Evolutionary conservation across 2,329 filamentous ascomycete genomes (phyloP).

Genomic region (Domatiomyces globalis): DNA sequence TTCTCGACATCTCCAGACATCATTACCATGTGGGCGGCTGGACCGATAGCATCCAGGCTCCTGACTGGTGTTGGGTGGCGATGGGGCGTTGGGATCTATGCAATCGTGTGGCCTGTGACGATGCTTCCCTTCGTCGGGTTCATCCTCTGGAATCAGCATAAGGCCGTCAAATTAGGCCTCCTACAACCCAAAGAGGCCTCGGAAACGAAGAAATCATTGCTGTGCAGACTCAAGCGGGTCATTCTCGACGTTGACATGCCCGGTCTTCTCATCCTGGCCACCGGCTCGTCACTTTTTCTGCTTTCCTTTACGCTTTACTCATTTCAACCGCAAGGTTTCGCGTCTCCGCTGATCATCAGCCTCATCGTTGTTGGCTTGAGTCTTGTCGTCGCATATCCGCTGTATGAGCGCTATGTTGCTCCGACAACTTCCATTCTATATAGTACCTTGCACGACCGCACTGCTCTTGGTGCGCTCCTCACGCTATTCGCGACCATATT

Average conservation of each 20-base stretch:
- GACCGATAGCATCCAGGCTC: slow-evolving; percentile 36
- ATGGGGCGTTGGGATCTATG: slow-evolving; percentile 49
- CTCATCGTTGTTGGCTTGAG: slow-evolving; percentile 40
- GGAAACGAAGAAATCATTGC: slow-evolving; percentile 22
- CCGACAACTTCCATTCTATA: slow-evolving; percentile 40
- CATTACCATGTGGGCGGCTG: slow-evolving; percentile 44
- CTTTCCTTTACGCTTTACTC: slow-evolving; percentile 46
- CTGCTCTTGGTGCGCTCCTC: slow-evolving; percentile 37
- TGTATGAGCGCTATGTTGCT: slow-evolving; percentile 41
- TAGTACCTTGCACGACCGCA: slow-evolving; percentile 32
- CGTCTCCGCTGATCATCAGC: slow-evolving; percentile 32
- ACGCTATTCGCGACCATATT: slow-evolving; percentile 35
- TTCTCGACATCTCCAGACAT: slow-evolving; percentile 43
- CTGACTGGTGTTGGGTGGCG: slow-evolving; percentile 38
- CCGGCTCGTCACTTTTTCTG: slow-evolving; percentile 47
- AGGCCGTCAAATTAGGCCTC: slow-evolving; percentile 41
- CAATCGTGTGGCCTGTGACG: slow-evolving; percentile 43
- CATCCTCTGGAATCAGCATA: slow-evolving; percentile 39
- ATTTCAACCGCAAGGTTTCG: slow-evolving; percentile 27
- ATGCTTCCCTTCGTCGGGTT: slow-evolving; percentile 39
- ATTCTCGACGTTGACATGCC: slow-evolving; percentile 43
- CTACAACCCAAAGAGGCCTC: slow-evolving; percentile 24
- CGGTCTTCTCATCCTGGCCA: slow-evolving; percentile 45
- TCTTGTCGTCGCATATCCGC: slow-evolving; percentile 37
- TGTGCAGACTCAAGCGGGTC: slow-evolving; percentile 37